These are phyloP conservation scores for Rubia occidens DNA, from an alignment of 305 asterid genomes.

Conservation along the genomic window DNA sequence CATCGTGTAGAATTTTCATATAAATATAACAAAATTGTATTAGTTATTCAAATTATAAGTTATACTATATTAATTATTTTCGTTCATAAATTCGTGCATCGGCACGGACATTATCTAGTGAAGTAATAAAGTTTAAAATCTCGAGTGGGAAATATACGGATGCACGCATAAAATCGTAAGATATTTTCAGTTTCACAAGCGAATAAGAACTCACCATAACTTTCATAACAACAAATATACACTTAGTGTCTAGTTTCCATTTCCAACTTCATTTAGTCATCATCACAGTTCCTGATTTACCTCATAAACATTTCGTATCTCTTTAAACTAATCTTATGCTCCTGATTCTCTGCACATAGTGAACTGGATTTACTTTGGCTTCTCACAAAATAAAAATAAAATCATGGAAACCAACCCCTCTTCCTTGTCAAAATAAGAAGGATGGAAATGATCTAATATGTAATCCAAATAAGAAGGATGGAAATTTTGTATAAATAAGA, in stretches of 20 bases:
- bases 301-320: slow-evolving; percentile 96
- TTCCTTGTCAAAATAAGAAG: too few species aligned
- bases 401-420: too few species aligned
- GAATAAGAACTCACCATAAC: slow-evolving; percentile 91
- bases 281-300: slow-evolving; percentile 30
- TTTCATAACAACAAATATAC: slow-evolving; percentile 34
- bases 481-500: too few species aligned
- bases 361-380: slow-evolving; percentile 16
- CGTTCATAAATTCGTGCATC: too few species aligned
- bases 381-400: slow-evolving; percentile 1
- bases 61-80: too few species aligned
- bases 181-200: background rate
- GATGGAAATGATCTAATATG: too few species aligned
- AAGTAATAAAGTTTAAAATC: slow-evolving; percentile 15
- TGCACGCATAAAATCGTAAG: background rate
- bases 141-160: background rate
- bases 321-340: slow-evolving; percentile 89
- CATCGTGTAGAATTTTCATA: too few species aligned
- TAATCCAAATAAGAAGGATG: too few species aligned
- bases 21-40: too few species aligned
- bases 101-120: too few species aligned
- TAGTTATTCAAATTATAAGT: too few species aligned
- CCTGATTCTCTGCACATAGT: slow-evolving; percentile 58
- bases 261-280: background rate
- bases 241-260: background rate